Base-by-base conservation (phyloP, 345 rosid species). In the Gossypium rotundifolium region DNA sequence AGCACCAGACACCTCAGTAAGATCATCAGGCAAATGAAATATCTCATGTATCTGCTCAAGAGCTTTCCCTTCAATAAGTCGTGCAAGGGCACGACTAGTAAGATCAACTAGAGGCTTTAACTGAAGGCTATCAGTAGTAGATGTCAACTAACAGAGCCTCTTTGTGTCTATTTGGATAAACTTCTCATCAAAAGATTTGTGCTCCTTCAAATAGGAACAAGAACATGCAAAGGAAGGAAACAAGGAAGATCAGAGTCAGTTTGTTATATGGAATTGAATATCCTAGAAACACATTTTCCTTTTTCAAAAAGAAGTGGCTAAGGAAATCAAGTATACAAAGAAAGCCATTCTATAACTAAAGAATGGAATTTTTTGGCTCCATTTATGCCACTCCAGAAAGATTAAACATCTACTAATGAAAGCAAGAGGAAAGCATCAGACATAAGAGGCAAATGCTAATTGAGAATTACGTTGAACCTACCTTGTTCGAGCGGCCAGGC, bases 21-120 rank as follows among this genome's bases (percentile, higher is more conserved):
- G 95, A 83, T 89, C 98, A 82, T 91, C 97, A 77, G 97, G 95
- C 79, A 91, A 83, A 86, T 93, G 93, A 87, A 93, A 91, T 67
- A 88, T 90, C 76, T 91, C 97, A 44, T 93, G 88, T 80, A 93
- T 93, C 88, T 91, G 95, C 79, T 87, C 98, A 5, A 92, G 93
- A 54, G 86, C 80, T 81, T 87, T 91, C 71, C 98, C 97, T 80
- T 91, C 98, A 57, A 91, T 89, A 72, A 83, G 85, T 75, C 95
- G 84, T 74, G 93, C 93, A 84, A 93, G 93, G 55, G 97, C 89
- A 66, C 97, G 91, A 76, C 97, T 89, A 16, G 95, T 88, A 45
- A 93, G 91, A 87, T 93, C 95, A 82, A 91, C 95, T 86, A 93
- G 77, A 76, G 92, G 95, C 82, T 87, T 88, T 76, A 93, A 79